Percentiles rank a stretch among this genome's conserved stretches.
Conservation (phyloP, 148 eudicot genomes). For the Drosera capensis region DNA sequence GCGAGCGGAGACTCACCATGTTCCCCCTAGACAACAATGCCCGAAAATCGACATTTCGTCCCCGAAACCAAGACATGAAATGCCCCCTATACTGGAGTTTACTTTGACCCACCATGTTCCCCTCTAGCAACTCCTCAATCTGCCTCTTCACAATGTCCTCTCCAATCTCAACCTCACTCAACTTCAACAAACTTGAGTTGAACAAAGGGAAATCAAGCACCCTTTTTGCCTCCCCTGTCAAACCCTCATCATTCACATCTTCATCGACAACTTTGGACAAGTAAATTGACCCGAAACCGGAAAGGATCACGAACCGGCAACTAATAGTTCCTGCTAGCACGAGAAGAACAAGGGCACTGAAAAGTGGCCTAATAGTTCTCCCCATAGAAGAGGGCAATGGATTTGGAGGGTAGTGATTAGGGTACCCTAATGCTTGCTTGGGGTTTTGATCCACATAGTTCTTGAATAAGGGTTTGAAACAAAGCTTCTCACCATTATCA, state of each 20-base stretch:
- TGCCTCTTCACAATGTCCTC: constrained; percentile 32
- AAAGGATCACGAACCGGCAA: constrained; percentile 19
- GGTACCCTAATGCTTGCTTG: constrained; percentile 15
- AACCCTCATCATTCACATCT: background rate
- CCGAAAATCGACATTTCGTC: constrained; percentile 9
- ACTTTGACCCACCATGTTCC: constrained; percentile 17
- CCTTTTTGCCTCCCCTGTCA: background rate
- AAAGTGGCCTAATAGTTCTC: constrained; percentile 31
- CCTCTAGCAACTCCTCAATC: constrained; percentile 38
- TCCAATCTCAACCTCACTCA: constrained; percentile 43
- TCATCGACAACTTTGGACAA: background rate
- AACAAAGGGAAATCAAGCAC: constrained; percentile 20
- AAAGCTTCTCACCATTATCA: constrained; percentile 13
- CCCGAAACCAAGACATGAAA: constrained; percentile 14
- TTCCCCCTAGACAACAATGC: constrained; percentile 22
- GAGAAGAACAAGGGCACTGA: constrained; percentile 30
- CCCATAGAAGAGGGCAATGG: too few species aligned
- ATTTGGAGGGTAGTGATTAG: constrained; percentile 9
- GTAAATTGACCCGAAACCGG: constrained; percentile 19
- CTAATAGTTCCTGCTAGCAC: constrained; percentile 38
- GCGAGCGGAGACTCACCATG: constrained; percentile 28
- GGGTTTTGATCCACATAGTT: constrained; percentile 14
- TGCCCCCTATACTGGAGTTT: constrained; percentile 31
- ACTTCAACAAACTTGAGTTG: constrained; percentile 42
- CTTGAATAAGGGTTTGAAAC: constrained; percentile 8